Percentiles rank a stretch among this genome's conserved stretches.
These are phyloP conservation scores for Coffea humblotiana DNA, from an alignment of 305 asterid genomes.

Conservation along the genomic window DNA sequence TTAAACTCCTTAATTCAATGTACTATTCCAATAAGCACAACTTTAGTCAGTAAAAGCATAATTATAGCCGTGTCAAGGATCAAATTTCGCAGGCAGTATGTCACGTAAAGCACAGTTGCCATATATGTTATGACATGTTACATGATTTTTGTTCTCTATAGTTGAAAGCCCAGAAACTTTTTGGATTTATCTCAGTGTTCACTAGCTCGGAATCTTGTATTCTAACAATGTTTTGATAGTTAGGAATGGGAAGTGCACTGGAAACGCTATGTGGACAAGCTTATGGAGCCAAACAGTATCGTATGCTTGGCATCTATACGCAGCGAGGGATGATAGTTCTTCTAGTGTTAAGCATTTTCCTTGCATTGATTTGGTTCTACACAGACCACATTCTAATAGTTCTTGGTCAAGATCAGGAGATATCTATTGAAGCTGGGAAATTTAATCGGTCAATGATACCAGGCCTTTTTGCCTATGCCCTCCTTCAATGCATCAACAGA, in stretches of 20 bases:
- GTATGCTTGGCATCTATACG: slow-evolving; percentile 50
- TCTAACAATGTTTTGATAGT: slow-evolving; percentile 36
- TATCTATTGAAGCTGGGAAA: slow-evolving; percentile 56
- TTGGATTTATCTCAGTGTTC: not conserved
- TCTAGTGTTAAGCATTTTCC: slow-evolving; percentile 38
- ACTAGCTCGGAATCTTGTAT: not conserved
- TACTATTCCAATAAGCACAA: too few species aligned
- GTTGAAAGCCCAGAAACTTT: not conserved
- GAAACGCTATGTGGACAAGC: slow-evolving; percentile 78
- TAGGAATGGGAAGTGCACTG: slow-evolving; percentile 78
- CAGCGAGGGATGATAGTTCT: slow-evolving; percentile 60
- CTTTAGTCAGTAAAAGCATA: too few species aligned
- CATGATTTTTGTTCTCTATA: not conserved
- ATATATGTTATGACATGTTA: not conserved
- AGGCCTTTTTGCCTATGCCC: slow-evolving; percentile 56
- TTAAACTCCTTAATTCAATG: too few species aligned
- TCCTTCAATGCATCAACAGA: slow-evolving; percentile 59
- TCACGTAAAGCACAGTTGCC: not conserved
- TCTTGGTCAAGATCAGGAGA: slow-evolving; percentile 58
- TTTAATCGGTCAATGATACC: slow-evolving; percentile 68
- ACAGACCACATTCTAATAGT: slow-evolving; percentile 48
- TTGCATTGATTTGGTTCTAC: slow-evolving; percentile 54
- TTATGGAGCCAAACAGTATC: slow-evolving; percentile 60
- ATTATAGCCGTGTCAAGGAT: too few species aligned
- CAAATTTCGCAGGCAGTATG: too few species aligned